Percentiles rank a stretch among this genome's conserved stretches.
Evolutionary conservation across 2,329 filamentous ascomycete genomes (phyloP).

Genomic region (Onygenales sp.): DNA sequence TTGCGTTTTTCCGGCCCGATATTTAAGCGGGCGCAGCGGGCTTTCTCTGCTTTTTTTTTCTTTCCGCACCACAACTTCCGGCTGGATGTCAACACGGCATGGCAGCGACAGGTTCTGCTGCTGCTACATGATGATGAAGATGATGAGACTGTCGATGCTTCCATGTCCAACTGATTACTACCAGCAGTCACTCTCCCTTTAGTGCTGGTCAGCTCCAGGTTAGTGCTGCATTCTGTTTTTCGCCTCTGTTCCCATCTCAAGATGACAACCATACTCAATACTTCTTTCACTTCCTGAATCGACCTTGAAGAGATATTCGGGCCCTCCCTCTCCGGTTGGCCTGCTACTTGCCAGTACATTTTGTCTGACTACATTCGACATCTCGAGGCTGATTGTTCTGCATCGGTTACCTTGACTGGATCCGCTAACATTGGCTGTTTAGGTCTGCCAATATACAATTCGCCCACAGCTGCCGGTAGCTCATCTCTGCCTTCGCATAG

Average conservation of each 20-base stretch:
- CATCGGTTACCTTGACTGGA: background rate
- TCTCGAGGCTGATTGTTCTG: background rate
- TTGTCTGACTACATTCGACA: slow-evolving; percentile 46
- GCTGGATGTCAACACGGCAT: background rate
- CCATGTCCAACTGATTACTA: background rate
- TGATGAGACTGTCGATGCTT: background rate
- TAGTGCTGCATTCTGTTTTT: background rate
- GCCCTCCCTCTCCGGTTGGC: slow-evolving; percentile 53
- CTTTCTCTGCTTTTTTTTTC: slow-evolving; percentile 12
- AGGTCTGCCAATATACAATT: background rate
- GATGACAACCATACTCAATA: slow-evolving; percentile 51
- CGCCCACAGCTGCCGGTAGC: too few relatives aligned
- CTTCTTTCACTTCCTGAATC: slow-evolving; percentile 59
- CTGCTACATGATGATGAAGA: background rate
- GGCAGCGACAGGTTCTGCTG: background rate
- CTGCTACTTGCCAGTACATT: slow-evolving; percentile 65
- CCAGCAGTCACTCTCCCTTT: background rate
- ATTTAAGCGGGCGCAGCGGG: background rate
- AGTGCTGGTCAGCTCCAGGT: background rate
- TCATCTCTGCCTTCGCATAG: background rate
- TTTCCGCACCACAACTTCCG: background rate
- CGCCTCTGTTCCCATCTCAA: slow-evolving; percentile 19
- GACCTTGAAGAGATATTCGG: slow-evolving; percentile 57
- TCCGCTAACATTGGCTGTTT: background rate
- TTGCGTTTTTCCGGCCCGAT: slow-evolving; percentile 1